Evolutionary conservation across 2,329 filamentous ascomycete genomes (phyloP), one percentile per base, ranked within the genome.

Genomic region (Penicillium corylophilum): DNA sequence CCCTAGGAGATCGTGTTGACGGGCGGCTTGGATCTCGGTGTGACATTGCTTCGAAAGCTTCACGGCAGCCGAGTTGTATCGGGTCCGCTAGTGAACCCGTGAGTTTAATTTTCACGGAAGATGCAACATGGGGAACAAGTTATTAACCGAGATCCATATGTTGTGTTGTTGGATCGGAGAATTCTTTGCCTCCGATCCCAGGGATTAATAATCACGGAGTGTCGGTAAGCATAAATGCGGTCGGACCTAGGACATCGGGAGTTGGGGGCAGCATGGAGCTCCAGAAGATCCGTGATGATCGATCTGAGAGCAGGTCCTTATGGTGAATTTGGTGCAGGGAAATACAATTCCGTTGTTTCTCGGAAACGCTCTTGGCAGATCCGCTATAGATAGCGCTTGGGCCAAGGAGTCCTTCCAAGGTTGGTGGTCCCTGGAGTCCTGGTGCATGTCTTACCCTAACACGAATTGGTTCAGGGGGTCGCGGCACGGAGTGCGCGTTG

Each of bases 381-480:
- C 31, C 31, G 29, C 12, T 10, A 31, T n/a, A 13, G 29, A 15
- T 15, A 31, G 13, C 2, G 4, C 12, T n/a, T 31, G 29, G 29
- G 29, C 29, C 29, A 33, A 33, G 29, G 29, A 3, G 6, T 16
- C n/a, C 6, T 35, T 35, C 31, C 31, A 35, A 35, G 31, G 31
- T 8, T 35, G n/a, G n/a, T 35, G n/a, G n/a, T 16, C 31, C 31
- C n/a, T 35, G n/a, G 31, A 35, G 31, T 16, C 4, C 36, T 33
- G 48, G 39, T 40, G 39, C 39, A 59, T 62, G 60, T 62, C 58
- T 62, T 56, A 62, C 57, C 50, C 49, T 36, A 52, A 55, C 38
- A 50, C 48, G 44, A 55, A 51, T 51, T n/a, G 48, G 53, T 47
- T 46, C 51, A 53, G 53, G 51, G 48, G 46, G 40, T 23, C 16